Evolutionary conservation across 257 asterid genomes (phyloP).

Genomic region (Penstemon davidsonii): DNA sequence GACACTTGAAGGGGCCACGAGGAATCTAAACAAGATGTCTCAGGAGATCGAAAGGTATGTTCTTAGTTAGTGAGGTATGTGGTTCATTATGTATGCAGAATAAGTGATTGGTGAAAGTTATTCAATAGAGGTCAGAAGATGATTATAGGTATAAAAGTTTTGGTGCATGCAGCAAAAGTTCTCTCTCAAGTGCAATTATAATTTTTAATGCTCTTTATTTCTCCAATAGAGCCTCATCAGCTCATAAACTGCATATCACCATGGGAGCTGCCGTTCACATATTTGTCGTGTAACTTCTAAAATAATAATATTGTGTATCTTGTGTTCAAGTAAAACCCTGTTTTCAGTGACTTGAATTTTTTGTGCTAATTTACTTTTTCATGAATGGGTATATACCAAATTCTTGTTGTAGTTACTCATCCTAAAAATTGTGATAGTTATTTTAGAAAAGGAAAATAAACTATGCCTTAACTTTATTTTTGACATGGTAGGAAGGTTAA

Average conservation of each 20-base stretch:
- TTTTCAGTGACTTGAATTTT: neutral
- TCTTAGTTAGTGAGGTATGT: neutral
- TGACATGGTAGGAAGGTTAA: slow-evolving; percentile 97
- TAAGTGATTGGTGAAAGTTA: neutral
- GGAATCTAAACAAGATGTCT: slow-evolving; percentile 85
- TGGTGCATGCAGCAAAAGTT: neutral
- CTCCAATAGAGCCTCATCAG: neutral
- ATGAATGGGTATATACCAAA: neutral
- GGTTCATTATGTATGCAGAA: neutral
- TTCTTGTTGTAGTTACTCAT: slow-evolving; percentile 11
- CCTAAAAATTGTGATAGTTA: neutral
- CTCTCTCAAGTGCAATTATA: neutral
- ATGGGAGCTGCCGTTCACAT: neutral
- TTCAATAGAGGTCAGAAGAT: neutral
- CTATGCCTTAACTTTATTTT: slow-evolving; percentile 33
- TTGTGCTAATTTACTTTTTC: too few relatives aligned
- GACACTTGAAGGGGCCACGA: slow-evolving; percentile 95
- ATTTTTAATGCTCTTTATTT: neutral
- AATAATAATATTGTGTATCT: neutral
- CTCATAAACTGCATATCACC: neutral
- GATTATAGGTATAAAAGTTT: neutral
- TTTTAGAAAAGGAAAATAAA: neutral
- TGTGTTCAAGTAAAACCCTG: slow-evolving; percentile 1
- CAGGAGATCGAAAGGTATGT: slow-evolving; percentile 89
- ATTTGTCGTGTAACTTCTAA: neutral